Conservation (phyloP, 2,329 filamentous ascomycete species). For the Diaporthe sp. region DNA sequence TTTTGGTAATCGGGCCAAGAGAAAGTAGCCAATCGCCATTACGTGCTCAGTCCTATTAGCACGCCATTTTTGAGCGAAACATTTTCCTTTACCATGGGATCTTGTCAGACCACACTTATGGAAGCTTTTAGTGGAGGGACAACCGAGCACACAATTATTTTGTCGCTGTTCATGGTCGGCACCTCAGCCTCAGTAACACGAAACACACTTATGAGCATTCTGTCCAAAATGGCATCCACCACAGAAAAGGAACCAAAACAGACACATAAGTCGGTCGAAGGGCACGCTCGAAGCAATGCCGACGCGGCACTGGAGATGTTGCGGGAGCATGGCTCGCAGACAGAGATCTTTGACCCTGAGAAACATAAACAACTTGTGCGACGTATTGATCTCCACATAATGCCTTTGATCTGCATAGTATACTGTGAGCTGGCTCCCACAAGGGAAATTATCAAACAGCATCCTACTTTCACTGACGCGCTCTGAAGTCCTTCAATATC, state of each 20-base stretch:
- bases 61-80: neutral
- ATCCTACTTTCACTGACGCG: neutral
- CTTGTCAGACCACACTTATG: neutral
- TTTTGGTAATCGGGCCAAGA: conserved; percentile 4
- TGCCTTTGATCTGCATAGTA: conserved; percentile 43
- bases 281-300: neutral
- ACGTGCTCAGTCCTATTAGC: conserved; percentile 4
- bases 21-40: neutral
- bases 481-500: conserved; percentile 44
- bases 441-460: no score
- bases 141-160: neutral
- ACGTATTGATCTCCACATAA: conserved; percentile 43
- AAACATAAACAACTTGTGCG: conserved; percentile 37
- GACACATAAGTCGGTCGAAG: neutral
- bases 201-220: neutral
- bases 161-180: neutral
- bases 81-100: neutral
- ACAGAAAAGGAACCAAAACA: neutral
- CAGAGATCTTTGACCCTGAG: conserved; percentile 13
- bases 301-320: conserved; percentile 6
- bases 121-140: no score
- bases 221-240: neutral
- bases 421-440: neutral
- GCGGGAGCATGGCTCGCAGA: neutral
- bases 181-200: neutral